These are phyloP conservation scores for Apiospora rasikravindrae DNA, from an alignment of 2,329 filamentous ascomycete species.

Conservation along the genomic window DNA sequence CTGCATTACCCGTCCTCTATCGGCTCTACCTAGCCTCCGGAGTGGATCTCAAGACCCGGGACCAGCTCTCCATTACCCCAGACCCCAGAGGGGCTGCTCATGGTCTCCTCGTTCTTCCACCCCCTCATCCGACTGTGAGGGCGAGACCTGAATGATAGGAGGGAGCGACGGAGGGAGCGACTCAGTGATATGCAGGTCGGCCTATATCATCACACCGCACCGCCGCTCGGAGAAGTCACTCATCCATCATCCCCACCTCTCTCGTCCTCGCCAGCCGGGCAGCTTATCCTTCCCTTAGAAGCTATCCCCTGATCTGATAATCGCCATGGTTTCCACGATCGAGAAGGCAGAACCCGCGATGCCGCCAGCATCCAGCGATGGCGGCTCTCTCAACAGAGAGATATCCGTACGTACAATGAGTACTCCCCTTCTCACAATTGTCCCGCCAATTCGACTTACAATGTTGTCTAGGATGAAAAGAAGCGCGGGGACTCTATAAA, in stretches of 20 bases:
- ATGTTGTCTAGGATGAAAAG: neutral
- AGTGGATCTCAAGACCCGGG: neutral
- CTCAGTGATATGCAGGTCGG: neutral
- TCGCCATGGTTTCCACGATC: neutral
- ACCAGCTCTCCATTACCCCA: neutral
- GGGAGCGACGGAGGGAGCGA: neutral
- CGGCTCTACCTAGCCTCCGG: neutral
- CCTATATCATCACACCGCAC: neutral
- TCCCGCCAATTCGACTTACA: neutral
- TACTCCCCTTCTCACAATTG: neutral
- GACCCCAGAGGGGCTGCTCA: neutral
- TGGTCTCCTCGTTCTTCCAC: neutral
- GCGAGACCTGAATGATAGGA: neutral
- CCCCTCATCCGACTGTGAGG: neutral
- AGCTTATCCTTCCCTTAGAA: neutral
- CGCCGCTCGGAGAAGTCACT: neutral
- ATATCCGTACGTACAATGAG: neutral
- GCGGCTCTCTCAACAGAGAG: conserved; percentile 4
- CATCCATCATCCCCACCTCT: neutral
- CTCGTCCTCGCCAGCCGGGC: conserved; percentile 12
- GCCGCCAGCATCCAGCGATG: neutral
- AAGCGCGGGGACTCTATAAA: neutral
- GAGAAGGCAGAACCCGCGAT: conserved; percentile 10
- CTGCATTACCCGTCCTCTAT: neutral
- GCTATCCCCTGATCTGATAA: neutral